Percentiles rank a stretch among this genome's conserved stretches.
phyloP scores from a whole-genome alignment of 2,329 filamentous ascomycete genomes.

The Verticillium albo-atrum region DNA sequence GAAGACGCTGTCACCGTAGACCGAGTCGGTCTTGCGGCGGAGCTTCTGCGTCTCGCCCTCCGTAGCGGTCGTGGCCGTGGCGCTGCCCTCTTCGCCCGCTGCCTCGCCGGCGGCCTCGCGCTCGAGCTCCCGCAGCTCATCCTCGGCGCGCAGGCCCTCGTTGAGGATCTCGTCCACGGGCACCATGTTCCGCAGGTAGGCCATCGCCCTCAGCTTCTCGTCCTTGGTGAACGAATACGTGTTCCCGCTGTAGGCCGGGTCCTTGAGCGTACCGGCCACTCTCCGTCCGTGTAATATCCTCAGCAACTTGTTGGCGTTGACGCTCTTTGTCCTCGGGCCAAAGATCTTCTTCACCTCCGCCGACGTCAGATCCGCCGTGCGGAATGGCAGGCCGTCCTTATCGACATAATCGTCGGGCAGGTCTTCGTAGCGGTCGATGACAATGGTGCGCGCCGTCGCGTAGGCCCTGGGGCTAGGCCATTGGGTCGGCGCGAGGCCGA shows the following conservation, averaged over 20 bases:
- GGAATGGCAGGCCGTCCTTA: constrained; percentile 48
- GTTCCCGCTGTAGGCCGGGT: constrained; percentile 46
- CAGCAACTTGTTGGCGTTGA: constrained; percentile 48
- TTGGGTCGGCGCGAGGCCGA: not conserved
- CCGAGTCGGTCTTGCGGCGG: constrained; percentile 33
- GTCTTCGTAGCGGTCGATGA: constrained; percentile 51
- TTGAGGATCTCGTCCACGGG: constrained; percentile 58
- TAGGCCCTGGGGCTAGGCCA: not conserved
- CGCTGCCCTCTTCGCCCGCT: constrained; percentile 12
- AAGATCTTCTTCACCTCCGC: constrained; percentile 46
- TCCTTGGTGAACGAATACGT: constrained; percentile 37
- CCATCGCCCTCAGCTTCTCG: constrained; percentile 42
- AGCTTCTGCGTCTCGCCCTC: constrained; percentile 8
- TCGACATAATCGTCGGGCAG: constrained; percentile 56
- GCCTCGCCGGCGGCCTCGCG: constrained; percentile 18
- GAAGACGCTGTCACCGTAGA: constrained; percentile 54
- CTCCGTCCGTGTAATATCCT: constrained; percentile 58
- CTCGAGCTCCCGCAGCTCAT: constrained; percentile 54
- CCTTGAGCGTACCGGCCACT: constrained; percentile 59
- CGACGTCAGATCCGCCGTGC: constrained; percentile 41
- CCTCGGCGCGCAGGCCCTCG: constrained; percentile 57
- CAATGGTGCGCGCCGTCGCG: constrained; percentile 8
- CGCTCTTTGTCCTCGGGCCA: constrained; percentile 37
- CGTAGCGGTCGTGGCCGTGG: constrained; percentile 1
- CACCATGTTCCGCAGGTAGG: constrained; percentile 49